Conservation (phyloP, 1,139 yeast genomes). For the Saccharomyces pastorianus region DNA sequence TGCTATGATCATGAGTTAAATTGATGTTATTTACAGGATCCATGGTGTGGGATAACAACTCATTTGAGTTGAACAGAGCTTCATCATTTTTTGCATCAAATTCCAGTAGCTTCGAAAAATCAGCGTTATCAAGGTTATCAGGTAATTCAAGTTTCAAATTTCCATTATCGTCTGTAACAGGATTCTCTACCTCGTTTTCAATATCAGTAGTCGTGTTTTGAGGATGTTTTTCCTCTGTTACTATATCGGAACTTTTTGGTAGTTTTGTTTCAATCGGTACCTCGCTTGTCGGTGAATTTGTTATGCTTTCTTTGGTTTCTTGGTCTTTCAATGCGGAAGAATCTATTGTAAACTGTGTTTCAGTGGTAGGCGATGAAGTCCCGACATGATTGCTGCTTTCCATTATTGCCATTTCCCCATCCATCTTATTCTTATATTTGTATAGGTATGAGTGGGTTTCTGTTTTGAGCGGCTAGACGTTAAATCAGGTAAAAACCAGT, state of each 20-base stretch:
- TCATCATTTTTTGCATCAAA: slow-evolving; percentile 22
- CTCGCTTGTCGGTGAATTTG: background rate
- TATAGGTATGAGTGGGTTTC: background rate
- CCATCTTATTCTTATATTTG: background rate
- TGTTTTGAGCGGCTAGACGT: background rate
- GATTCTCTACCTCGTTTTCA: background rate
- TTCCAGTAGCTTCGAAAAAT: slow-evolving; percentile 24
- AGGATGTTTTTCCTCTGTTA: background rate
- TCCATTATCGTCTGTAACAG: background rate
- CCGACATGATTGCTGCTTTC: background rate
- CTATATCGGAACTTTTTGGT: background rate
- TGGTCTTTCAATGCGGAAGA: background rate
- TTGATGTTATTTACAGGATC: background rate
- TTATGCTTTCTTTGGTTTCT: background rate
- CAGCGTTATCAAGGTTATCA: slow-evolving; percentile 19
- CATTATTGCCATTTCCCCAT: background rate
- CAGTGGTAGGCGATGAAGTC: background rate
- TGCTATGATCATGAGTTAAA: background rate
- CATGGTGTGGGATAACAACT: slow-evolving; percentile 7
- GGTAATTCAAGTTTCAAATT: slow-evolving; percentile 15
- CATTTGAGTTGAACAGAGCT: slow-evolving; percentile 19
- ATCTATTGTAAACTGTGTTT: background rate
- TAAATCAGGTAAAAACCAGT: background rate
- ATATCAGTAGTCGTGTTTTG: background rate
- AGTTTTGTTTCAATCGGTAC: background rate